Percentiles rank a stretch among this genome's conserved stretches.
phyloP scores from a whole-genome alignment of 345 rosid species.

The Psidium friedrichsthalianum region DNA sequence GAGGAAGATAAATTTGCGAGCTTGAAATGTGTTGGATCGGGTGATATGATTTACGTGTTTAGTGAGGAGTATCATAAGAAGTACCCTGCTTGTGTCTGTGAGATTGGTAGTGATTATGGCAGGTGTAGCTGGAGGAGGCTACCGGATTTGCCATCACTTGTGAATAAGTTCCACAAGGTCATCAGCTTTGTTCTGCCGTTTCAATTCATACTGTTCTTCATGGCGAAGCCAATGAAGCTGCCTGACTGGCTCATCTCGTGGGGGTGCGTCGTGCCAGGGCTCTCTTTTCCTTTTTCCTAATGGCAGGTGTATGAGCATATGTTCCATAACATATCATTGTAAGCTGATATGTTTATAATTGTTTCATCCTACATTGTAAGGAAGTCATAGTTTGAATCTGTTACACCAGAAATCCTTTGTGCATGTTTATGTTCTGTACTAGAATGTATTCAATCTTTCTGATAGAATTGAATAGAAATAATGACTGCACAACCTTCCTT shows the following conservation, averaged over 20 bases:
- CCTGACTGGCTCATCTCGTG: neutral
- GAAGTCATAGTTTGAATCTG: neutral
- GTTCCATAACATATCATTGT: neutral
- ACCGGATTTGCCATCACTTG: conserved; percentile 62
- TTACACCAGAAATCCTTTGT: neutral
- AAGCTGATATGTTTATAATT: neutral
- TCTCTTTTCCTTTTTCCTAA: neutral
- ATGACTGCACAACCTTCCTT: neutral
- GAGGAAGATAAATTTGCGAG: conserved; percentile 62
- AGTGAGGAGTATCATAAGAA: conserved; percentile 69
- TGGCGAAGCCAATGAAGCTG: conserved; percentile 12
- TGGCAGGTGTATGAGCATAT: neutral
- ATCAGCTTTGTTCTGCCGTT: conserved; percentile 61
- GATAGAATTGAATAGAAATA: neutral
- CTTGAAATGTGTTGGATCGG: conserved; percentile 80
- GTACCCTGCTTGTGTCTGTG: conserved; percentile 84
- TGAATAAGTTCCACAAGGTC: conserved; percentile 79
- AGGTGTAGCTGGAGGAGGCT: conserved; percentile 62
- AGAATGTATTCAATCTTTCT: neutral
- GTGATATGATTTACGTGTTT: conserved; percentile 62
- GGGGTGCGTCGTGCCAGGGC: neutral
- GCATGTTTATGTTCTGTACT: neutral
- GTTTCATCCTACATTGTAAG: neutral
- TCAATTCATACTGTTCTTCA: conserved; percentile 28
- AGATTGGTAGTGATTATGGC: conserved; percentile 23